Conservation (phyloP, 345 rosid species). For the Eucalyptus polybractea region DNA sequence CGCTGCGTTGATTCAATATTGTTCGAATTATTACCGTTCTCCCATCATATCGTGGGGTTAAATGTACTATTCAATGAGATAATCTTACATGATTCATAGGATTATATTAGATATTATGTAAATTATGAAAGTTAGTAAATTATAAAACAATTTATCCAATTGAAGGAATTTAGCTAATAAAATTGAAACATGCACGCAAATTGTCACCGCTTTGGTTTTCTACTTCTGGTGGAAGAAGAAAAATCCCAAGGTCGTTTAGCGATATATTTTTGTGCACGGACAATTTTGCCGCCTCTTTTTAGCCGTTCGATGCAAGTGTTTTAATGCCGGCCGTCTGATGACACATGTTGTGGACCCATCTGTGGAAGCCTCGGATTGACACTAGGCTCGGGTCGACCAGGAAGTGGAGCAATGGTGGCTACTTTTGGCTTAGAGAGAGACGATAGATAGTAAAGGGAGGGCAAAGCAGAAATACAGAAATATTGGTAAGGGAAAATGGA, state of each 20-base stretch:
- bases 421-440: background rate
- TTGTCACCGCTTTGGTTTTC: background rate
- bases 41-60: background rate
- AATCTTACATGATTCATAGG: background rate
- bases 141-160: background rate
- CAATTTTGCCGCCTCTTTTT: background rate
- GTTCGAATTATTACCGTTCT: too few relatives aligned
- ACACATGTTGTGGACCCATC: background rate
- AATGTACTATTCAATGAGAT: rapidly evolving
- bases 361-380: background rate
- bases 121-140: background rate
- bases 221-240: background rate
- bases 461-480: too few relatives aligned
- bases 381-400: background rate
- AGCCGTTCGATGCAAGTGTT: background rate
- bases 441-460: too few relatives aligned
- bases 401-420: background rate
- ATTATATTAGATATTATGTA: background rate
- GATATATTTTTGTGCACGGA: background rate
- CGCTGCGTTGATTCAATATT: too few relatives aligned
- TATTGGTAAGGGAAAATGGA: too few relatives aligned
- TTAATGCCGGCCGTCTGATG: background rate
- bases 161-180: background rate
- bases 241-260: background rate
- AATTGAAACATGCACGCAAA: background rate